Conservation (phyloP, 371 early-diverging fungal genomes). For the Funneliformis caledonium region DNA sequence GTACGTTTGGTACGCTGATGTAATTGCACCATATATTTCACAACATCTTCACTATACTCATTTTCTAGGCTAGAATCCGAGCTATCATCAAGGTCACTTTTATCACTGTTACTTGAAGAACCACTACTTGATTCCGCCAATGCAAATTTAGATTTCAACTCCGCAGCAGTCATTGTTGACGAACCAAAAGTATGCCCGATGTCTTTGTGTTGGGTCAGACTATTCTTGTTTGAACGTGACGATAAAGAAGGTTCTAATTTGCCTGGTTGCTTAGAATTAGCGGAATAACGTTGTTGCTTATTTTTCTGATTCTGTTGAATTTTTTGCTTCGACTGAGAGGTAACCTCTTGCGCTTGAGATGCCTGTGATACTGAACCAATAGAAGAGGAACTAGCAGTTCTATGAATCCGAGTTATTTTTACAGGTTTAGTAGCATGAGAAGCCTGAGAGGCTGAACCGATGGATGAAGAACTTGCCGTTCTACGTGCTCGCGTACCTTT, state of each 20-base stretch:
- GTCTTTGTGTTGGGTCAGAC: not conserved
- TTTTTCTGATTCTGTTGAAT: not conserved
- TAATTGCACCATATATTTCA: slow-evolving; percentile 36
- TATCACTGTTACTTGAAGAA: slow-evolving; percentile 13
- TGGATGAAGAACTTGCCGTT: not conserved
- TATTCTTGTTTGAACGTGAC: not conserved
- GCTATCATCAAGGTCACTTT: slow-evolving; percentile 2
- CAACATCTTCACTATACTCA: slow-evolving; percentile 4
- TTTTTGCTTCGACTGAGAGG: not conserved
- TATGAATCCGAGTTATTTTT: not conserved
- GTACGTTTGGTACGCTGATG: slow-evolving; percentile 19
- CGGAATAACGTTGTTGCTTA: not conserved
- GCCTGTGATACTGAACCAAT: not conserved
- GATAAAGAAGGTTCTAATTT: not conserved
- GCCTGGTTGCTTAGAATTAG: slow-evolving; percentile 5
- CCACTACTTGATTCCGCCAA: not conserved
- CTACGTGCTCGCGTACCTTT: not conserved
- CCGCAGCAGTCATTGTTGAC: not conserved
- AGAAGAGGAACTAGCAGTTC: not conserved
- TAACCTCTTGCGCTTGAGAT: not conserved
- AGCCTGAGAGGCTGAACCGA: not conserved
- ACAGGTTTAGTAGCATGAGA: not conserved
- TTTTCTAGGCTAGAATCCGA: slow-evolving; percentile 5
- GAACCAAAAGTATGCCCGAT: not conserved
- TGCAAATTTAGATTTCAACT: not conserved